Evolutionary conservation across 2,329 filamentous ascomycete species (phyloP), one percentile per base, ranked within the genome.

Genomic region (Thielaviopsis cerberus): DNA sequence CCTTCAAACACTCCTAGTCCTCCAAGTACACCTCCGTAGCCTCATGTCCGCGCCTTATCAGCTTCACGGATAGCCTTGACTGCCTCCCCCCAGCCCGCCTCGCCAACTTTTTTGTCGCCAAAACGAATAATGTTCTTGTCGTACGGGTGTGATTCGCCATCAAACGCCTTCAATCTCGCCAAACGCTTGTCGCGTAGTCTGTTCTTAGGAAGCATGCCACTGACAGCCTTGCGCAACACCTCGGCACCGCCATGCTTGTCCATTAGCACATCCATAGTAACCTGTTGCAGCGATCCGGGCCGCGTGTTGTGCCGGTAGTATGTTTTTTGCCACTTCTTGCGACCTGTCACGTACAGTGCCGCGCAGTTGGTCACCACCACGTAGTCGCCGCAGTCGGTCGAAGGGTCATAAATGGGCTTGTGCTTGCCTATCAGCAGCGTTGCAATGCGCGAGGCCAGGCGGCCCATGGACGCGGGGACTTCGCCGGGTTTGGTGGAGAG

Each of bases 201-300:
- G 73, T 98, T 98, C 80, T 98, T 98, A 57, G 92, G 92, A 71
- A 98, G 72, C 92, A 98, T 98, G 54, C 94, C 94, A 68, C 86
- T 85, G 48, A 98, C 94, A 1, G 94, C 92, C 70, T 89, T 86
- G 66, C 88, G 78, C 68, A 98, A 72, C 41, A 98, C 83, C 77
- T 98, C 92, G 41, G 85, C 84, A 54, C 92, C 92, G 63, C 92
- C 92, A 75, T 88, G 86, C 76, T 96, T 96, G 66, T 81, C 84
- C 77, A 96, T 92, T 76, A 98, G 80, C 64, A 82, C 81, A 68
- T 97, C 91, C 91, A 98, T 95, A 59, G 84, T 94, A 69, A 98
- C 86, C 66, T 82, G 78, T 74, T 86, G 86, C 66, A 98, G 76
- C 66, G 81, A 86, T 58, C 92, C 92, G 0, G 92, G 92, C 13